These are phyloP conservation scores for Candida smagusa DNA, from an alignment of 1,139 yeast species.

Conservation along the genomic window DNA sequence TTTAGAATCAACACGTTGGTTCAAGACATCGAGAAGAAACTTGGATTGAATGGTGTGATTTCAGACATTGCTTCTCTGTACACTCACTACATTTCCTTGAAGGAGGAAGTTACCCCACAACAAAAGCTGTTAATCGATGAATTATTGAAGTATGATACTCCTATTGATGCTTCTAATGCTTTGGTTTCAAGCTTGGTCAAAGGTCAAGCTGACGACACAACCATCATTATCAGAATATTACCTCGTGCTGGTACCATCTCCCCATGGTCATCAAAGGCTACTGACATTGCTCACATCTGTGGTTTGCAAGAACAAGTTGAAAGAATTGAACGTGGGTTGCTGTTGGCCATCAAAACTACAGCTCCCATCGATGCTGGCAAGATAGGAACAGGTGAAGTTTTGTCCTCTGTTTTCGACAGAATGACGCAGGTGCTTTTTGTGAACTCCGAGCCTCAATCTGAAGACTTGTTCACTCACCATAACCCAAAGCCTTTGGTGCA, in stretches of 20 bases:
- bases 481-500: conserved; percentile 81
- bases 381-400: conserved; percentile 45
- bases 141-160: conserved; percentile 73
- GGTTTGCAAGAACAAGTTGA: conserved; percentile 70
- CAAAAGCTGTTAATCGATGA: conserved; percentile 50
- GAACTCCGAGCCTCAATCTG: conserved; percentile 53
- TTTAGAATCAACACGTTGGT: conserved; percentile 77
- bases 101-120: conserved; percentile 28
- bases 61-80: conserved; percentile 69
- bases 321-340: conserved; percentile 88
- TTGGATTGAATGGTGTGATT: conserved; percentile 59
- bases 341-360: conserved; percentile 63
- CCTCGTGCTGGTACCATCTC: conserved; percentile 97
- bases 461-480: conserved; percentile 75
- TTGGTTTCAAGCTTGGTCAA: conserved; percentile 45
- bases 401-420: conserved; percentile 81
- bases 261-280: conserved; percentile 99
- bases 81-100: conserved; percentile 76
- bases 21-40: conserved; percentile 67
- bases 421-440: conserved; percentile 83
- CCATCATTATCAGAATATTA: conserved; percentile 67
- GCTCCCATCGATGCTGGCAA: conserved; percentile 63
- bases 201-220: conserved; percentile 42
- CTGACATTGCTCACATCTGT: conserved; percentile 87
- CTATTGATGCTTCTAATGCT: conserved; percentile 52